Conservation (phyloP, 2,329 filamentous ascomycete genomes). For the Neopestalotiopsis clavispora region DNA sequence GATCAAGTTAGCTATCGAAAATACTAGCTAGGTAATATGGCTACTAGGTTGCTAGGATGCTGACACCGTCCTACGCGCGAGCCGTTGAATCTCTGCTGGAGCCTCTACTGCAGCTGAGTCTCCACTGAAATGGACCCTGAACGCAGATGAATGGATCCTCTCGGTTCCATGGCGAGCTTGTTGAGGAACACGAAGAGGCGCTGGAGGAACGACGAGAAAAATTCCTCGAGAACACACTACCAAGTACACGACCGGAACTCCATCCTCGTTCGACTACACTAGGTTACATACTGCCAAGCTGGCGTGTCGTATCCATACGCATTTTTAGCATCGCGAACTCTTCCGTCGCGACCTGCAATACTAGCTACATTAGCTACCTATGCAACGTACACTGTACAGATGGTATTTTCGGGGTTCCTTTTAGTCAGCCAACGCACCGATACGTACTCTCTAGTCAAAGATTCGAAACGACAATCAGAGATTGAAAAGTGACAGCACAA, state of each 20-base stretch:
- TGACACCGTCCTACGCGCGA: background rate
- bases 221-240: background rate
- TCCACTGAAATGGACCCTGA: slow-evolving; percentile 10
- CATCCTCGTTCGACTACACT: background rate
- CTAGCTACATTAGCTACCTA: too few species aligned
- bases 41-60: background rate
- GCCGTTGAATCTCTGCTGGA: background rate
- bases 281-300: background rate
- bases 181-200: background rate
- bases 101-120: slow-evolving; percentile 7
- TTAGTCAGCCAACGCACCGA: too few species aligned
- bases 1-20: background rate
- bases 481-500: background rate
- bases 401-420: too few species aligned
- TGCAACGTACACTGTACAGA: too few species aligned
- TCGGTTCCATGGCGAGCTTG: background rate
- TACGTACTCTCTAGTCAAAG: too few species aligned
- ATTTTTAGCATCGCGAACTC: background rate
- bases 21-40: background rate
- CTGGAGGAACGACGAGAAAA: background rate
- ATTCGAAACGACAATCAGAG: background rate
- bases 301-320: background rate
- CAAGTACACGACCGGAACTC: background rate
- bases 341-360: background rate
- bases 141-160: slow-evolving; percentile 5